A percentile compares a stretch with the other conserved stretches of the same genome.
phyloP scores from a whole-genome alignment of 2,329 filamentous ascomycete species.

The Diaporthe sp. region DNA sequence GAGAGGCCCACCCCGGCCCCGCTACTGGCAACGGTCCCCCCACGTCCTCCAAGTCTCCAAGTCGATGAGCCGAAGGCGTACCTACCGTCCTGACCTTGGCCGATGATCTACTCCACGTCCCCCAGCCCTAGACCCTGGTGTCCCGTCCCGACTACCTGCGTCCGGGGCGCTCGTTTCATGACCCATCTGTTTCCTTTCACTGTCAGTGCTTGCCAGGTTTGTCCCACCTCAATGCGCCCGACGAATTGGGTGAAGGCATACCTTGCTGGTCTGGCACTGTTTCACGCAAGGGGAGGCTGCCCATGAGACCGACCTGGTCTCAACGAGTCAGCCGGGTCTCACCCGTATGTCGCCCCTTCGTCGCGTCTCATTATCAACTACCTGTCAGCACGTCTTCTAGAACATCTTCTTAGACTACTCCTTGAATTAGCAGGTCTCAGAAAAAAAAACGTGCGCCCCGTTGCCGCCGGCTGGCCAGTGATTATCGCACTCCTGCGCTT shows the following conservation, averaged over 20 bases:
- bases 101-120: slow-evolving; percentile 34
- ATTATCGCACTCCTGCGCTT: background rate
- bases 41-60: slow-evolving; percentile 24
- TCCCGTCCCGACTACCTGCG: slow-evolving; percentile 26
- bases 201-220: slow-evolving; percentile 24
- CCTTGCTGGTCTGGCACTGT: slow-evolving; percentile 28
- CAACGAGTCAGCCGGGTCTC: slow-evolving; percentile 34
- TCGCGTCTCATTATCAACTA: slow-evolving; percentile 30
- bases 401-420: slow-evolving; percentile 17
- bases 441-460: background rate
- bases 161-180: slow-evolving; percentile 36
- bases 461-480: slow-evolving; percentile 18
- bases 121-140: slow-evolving; percentile 16
- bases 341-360: slow-evolving; percentile 27
- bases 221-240: slow-evolving; percentile 15
- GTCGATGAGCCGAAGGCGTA: slow-evolving; percentile 24
- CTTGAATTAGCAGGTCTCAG: slow-evolving; percentile 20
- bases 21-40: slow-evolving; percentile 12
- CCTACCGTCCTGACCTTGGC: slow-evolving; percentile 20
- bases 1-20: slow-evolving; percentile 10
- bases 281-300: slow-evolving; percentile 31
- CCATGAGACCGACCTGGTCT: slow-evolving; percentile 26
- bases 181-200: slow-evolving; percentile 31
- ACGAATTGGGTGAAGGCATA: slow-evolving; percentile 29
- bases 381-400: slow-evolving; percentile 36